Base-by-base conservation (phyloP, 495 filamentous ascomycete species). In the Podospora comata region DNA sequence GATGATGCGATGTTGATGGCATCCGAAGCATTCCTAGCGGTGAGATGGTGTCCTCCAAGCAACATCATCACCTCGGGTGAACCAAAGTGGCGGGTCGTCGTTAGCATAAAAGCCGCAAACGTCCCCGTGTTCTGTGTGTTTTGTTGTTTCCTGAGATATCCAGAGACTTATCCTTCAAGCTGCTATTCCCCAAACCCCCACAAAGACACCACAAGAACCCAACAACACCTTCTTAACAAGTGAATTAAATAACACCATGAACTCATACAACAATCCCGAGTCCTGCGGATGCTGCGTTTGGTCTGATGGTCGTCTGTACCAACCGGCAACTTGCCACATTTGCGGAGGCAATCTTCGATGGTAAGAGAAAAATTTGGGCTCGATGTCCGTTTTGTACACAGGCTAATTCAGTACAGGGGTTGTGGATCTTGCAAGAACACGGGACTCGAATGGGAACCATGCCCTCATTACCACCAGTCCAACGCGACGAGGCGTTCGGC, bases 1-100 rank as follows among this genome's bases (percentile, higher is more conserved):
- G 18, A 53, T 48, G 58, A 56, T 57, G 48, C 62, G 63, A 57
- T 53, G 65, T 67, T n/a, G 60, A 19, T 53, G 26, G 59, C 28
- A 34, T 61, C 53, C 34, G 63, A 65, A 57, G 64, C 18, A 63
- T 55, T 48, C 62, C 63, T 70, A 64, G 75, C 71, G 75, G 71
- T 74, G 67, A 73, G 66, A 11, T 59, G 60, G 30, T 65, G 32
- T 58, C 61, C 28, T 48, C 39, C 39, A 48, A 48, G 39, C 39
- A 48, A 16, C 39, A 65, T 60, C 26, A 66, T 39, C 67, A 62
- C 60, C 53, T 59, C n/a, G 59, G 58, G 3, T 4, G 26, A 27
- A 27, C 48, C 30, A 34, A 58, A 34, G 54, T 16, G 48, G 54
- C n/a, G 26, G 57, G 39, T 32, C 30, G 3, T n/a, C 15, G 2